Conservation (phyloP, 108 stramenopile genomes). For the Skeletonema marinoi region DNA sequence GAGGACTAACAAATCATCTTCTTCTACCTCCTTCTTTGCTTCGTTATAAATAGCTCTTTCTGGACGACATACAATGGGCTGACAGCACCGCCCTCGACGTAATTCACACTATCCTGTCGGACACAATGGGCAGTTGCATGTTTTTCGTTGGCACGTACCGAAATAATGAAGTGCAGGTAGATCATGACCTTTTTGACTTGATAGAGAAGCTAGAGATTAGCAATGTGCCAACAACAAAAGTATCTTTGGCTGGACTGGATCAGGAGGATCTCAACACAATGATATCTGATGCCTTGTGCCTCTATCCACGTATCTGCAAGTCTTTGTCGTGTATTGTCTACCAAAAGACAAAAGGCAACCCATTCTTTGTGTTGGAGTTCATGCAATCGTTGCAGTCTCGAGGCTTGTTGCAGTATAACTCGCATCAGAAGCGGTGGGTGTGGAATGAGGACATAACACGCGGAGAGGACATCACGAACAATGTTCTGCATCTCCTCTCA, state of each 20-base stretch:
- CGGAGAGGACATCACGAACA: no score
- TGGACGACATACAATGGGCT: conserved; percentile 55
- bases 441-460: no score
- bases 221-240: conserved; percentile 19
- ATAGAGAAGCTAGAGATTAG: background rate
- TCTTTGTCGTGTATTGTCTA: conserved; percentile 23
- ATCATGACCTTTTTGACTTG: conserved; percentile 17
- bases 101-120: conserved; percentile 25
- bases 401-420: conserved; percentile 17
- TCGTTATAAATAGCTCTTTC: conserved; percentile 15
- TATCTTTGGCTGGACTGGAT: conserved; percentile 12
- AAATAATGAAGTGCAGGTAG: conserved; percentile 19
- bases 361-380: conserved; percentile 31
- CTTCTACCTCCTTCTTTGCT: background rate
- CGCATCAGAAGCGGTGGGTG: background rate
- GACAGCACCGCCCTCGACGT: conserved; percentile 29
- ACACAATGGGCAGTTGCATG: conserved; percentile 25
- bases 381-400: conserved; percentile 21
- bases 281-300: conserved; percentile 19
- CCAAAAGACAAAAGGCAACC: conserved; percentile 41
- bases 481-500: no score
- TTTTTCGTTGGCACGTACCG: conserved; percentile 46
- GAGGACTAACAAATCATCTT: no score
- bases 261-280: no score
- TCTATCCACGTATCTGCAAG: conserved; percentile 29